Conservation (phyloP, 441 rosid species). For the Francoa sonchifolia region DNA sequence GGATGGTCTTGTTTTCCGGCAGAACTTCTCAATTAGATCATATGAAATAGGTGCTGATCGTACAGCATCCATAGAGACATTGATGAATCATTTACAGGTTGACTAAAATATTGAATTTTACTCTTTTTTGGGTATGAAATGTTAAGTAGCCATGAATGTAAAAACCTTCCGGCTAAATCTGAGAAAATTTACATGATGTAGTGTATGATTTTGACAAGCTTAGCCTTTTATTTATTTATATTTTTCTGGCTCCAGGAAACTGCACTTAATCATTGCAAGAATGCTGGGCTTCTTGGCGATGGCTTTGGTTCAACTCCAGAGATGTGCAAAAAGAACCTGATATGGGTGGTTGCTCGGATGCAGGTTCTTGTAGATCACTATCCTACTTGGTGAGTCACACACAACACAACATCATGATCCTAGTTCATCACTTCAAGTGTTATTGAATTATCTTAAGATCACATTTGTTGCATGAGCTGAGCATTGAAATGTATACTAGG, state of each 20-base stretch:
- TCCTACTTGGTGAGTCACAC: conserved; percentile 73
- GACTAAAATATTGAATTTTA: too few species aligned
- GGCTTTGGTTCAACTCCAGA: conserved; percentile 97
- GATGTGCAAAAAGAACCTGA: conserved; percentile 81
- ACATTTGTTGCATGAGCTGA: too few species aligned
- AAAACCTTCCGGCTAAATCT: too few species aligned
- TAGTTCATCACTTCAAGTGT: too few species aligned
- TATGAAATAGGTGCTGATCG: conserved; percentile 99
- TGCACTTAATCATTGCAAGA: conserved; percentile 78
- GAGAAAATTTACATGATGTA: too few species aligned
- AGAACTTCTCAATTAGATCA: conserved; percentile 86
- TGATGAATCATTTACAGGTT: conserved; percentile 99
- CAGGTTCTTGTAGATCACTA: conserved; percentile 84
- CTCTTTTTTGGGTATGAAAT: too few species aligned
- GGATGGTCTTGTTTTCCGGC: conserved; percentile 72
- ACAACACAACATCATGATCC: background rate
- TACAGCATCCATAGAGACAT: conserved; percentile 88
- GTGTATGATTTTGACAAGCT: background rate
- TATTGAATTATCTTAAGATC: too few species aligned
- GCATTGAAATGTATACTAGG: too few species aligned
- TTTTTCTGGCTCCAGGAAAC: conserved; percentile 53
- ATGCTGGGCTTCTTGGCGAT: conserved; percentile 78
- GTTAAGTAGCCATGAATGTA: too few species aligned
- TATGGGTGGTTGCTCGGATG: conserved; percentile 95
- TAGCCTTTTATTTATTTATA: background rate